Conservation (phyloP, 2,329 filamentous ascomycete genomes). For the Talaromyces sp. region DNA sequence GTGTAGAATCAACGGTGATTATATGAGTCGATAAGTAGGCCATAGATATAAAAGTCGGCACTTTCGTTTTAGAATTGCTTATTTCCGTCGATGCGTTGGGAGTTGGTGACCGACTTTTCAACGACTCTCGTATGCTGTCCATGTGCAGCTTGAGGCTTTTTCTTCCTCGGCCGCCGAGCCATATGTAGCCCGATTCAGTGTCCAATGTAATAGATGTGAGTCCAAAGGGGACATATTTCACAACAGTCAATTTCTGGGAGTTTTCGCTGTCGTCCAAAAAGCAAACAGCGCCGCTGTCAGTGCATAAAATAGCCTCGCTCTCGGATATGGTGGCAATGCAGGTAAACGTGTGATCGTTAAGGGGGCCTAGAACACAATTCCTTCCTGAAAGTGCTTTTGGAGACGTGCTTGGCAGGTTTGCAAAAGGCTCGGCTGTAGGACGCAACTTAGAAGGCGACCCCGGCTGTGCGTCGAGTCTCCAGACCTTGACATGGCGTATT, state of each 20-base stretch:
- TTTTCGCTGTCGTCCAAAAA: constrained; percentile 71
- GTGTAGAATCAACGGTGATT: constrained; percentile 68
- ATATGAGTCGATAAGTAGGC: constrained; percentile 62
- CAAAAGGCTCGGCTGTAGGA: constrained; percentile 36
- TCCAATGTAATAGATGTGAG: constrained; percentile 62
- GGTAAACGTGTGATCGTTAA: constrained; percentile 80
- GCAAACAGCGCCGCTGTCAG: constrained; percentile 85
- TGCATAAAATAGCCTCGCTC: constrained; percentile 72
- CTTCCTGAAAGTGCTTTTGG: constrained; percentile 74
- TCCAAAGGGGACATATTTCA: constrained; percentile 61
- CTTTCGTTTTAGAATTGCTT: constrained; percentile 22
- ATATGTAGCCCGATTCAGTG: constrained; percentile 50
- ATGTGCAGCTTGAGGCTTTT: constrained; percentile 44
- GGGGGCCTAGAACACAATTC: constrained; percentile 75
- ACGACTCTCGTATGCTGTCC: constrained; percentile 29
- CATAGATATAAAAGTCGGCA: constrained; percentile 54
- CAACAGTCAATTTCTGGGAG: constrained; percentile 62
- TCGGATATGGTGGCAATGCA: constrained; percentile 68
- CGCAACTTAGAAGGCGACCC: constrained; percentile 60
- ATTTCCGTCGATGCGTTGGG: constrained; percentile 16
- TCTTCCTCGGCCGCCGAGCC: constrained; percentile 64
- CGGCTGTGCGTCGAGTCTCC: constrained; percentile 64
- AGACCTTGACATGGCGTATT: constrained; percentile 86
- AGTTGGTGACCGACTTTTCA: constrained; percentile 22
- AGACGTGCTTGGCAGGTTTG: constrained; percentile 33